Evolutionary conservation across 2,329 filamentous ascomycete species (phyloP), one percentile per base, ranked within the genome.

Genomic region (Trichophyton simii): DNA sequence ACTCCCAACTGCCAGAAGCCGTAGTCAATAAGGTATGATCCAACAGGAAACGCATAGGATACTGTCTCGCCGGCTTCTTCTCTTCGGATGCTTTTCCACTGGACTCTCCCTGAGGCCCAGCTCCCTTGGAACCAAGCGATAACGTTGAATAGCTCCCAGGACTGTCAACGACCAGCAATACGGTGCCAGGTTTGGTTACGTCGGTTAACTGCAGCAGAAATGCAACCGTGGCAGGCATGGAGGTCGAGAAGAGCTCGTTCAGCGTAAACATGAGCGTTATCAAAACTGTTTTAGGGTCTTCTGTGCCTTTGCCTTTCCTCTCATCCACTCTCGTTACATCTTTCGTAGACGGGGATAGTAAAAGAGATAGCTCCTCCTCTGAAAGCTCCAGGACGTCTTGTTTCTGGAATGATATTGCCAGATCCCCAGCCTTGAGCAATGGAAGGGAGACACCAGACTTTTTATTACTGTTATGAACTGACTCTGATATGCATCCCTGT

Each of bases 41-140:
- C 1, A 99, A 78, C 15, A 99, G 77, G 86, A 91, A 96, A 68
- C 89, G 87, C 91, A 96, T 97, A 0, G 92, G 92, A 71, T 97
- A 97, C 64, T 82, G 84, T 82, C 68, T 67, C 59, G 75, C 71
- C 62, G 70, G 68, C 38, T 61, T 60, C 70, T 54, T 60, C 20
- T 42, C 25, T 34, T 61, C 44, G 57, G 61, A 63, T 18, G 57
- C 52, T 25, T 58, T 44, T 57, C 52, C 55, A 1, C 20, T 13
- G 22, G 8, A 8, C 60, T 64, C 15, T 15, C 18, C 22, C 42
- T 44, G 46, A 18, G 50, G 20, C 11, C 18, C 7, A 13, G 28
- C 13, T 9, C 38, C 11, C 41, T 60, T 62, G 11, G 61, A 59
- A 18, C 86, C 87, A 0, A 96, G 73, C 0, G 82, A 83, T 2